These are phyloP conservation scores for Fusarium udum DNA, from an alignment of 2,329 filamentous ascomycete genomes.

Conservation along the genomic window DNA sequence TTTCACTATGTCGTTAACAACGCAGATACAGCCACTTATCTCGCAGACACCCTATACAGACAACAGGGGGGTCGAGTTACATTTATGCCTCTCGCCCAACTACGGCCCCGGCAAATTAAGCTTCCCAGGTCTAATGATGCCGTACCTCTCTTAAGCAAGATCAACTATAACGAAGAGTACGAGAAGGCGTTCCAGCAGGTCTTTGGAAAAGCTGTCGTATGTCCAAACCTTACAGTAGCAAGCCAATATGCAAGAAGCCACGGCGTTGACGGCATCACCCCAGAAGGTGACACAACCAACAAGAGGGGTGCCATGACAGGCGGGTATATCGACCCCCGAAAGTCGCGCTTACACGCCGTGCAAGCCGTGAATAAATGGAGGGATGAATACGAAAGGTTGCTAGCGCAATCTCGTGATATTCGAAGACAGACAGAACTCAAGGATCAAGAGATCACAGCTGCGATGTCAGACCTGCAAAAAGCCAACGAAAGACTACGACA, in stretches of 20 bases:
- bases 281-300: slow-evolving; percentile 93
- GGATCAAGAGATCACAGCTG: slow-evolving; percentile 87
- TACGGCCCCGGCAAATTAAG: slow-evolving; percentile 76
- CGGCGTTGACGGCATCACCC: slow-evolving; percentile 90
- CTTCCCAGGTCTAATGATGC: slow-evolving; percentile 89
- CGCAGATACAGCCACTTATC: slow-evolving; percentile 82
- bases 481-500: slow-evolving; percentile 80
- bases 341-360: slow-evolving; percentile 87
- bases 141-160: slow-evolving; percentile 84
- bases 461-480: slow-evolving; percentile 86
- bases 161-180: slow-evolving; percentile 79
- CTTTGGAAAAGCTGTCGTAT: slow-evolving; percentile 95
- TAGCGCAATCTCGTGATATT: slow-evolving; percentile 71
- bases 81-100: slow-evolving; percentile 89
- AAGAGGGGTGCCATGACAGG: slow-evolving; percentile 95
- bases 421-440: slow-evolving; percentile 76
- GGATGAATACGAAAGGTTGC: slow-evolving; percentile 75
- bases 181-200: slow-evolving; percentile 93
- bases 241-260: slow-evolving; percentile 93
- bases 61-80: slow-evolving; percentile 88
- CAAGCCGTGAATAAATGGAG: slow-evolving; percentile 79
- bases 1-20: slow-evolving; percentile 98
- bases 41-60: slow-evolving; percentile 81
- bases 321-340: slow-evolving; percentile 88
- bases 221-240: slow-evolving; percentile 86